Conservation (phyloP, 768 basidiomycete genomes). For the Tylopilus vinaceipallidus region DNA sequence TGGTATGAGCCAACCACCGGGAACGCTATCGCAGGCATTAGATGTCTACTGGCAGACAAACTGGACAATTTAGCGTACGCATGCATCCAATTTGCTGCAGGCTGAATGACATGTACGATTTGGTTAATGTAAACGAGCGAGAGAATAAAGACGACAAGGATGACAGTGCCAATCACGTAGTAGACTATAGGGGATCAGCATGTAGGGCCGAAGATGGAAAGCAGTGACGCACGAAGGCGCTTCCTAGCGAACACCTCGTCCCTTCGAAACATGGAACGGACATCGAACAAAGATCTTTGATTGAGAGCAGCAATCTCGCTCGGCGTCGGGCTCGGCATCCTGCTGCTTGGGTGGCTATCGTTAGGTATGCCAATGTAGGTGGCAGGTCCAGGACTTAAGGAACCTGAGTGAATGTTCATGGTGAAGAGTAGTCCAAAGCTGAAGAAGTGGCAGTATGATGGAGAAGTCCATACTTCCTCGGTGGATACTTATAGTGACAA, state of each 20-base stretch:
- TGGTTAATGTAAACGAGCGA: conserved; percentile 63
- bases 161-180: conserved; percentile 48
- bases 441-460: too few species aligned
- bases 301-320: conserved; percentile 51
- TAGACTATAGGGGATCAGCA: conserved; percentile 34
- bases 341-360: conserved; percentile 18
- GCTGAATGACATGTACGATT: conserved; percentile 47
- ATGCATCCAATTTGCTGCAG: conserved; percentile 47
- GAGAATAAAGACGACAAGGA: conserved; percentile 49
- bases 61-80: conserved; percentile 23
- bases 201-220: neutral
- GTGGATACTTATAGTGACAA: too few species aligned
- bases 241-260: conserved; percentile 55
- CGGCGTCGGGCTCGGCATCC: conserved; percentile 66
- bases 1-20: conserved; percentile 72
- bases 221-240: conserved; percentile 54
- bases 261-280: conserved; percentile 41
- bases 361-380: too few species aligned
- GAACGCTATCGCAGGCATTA: conserved; percentile 37
- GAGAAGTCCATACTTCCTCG: too few species aligned
- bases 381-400: conserved; percentile 10
- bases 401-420: conserved; percentile 21
- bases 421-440: too few species aligned
- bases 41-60: neutral
- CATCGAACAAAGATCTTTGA: conserved; percentile 42